Base-by-base conservation (phyloP, 2,329 filamentous ascomycete genomes). In the Cladosporium sp. region DNA sequence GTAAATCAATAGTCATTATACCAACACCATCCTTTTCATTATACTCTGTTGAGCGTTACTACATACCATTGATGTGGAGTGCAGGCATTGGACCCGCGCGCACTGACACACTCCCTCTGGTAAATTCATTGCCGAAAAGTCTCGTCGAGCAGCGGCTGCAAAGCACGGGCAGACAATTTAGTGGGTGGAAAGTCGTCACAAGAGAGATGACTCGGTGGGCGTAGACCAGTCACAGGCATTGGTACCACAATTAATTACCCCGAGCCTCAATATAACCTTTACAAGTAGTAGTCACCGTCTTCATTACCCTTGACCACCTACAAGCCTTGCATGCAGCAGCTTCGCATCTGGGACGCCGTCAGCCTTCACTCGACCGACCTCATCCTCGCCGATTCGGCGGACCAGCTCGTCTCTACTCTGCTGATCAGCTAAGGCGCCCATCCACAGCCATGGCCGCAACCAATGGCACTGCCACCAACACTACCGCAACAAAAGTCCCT, bases 401-500 rank as follows among this genome's bases (percentile, higher is more conserved):
- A 67, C 44, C 47, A 68, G 54, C 72, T 74, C 57, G 67, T 70
- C 38, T 72, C 67, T 59, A 73, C 74, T 58, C 68, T 69, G 55
- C 64, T 74, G 49, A 68, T 74, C 65, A 73, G 72, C 69, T 76
- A 69, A 67, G 64, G 30, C 30, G 57, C 38, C 47, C 32, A 36
- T 54, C 51, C 4, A 15, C 47, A 41, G 61, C 32, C 47, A 72
- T 72, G 70, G 67, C 68, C 38, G 34, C 52, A 21, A 66, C 55
- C 68, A 73, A 71, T 69, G 72, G 71, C 68, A 44, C 66, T 66
- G 32, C 69, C 69, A 38, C 44, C 12, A 61, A 69, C n/a, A 57
- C 44, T 15, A 64, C 71, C n/a, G 74, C 86, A 65, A 86, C 84
- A 61, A 87, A 83, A 76, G 92, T 98, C 75, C 85, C 87, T 41